Base-by-base conservation (phyloP, 768 basidiomycete species). In the Cyathus striatus region DNA sequence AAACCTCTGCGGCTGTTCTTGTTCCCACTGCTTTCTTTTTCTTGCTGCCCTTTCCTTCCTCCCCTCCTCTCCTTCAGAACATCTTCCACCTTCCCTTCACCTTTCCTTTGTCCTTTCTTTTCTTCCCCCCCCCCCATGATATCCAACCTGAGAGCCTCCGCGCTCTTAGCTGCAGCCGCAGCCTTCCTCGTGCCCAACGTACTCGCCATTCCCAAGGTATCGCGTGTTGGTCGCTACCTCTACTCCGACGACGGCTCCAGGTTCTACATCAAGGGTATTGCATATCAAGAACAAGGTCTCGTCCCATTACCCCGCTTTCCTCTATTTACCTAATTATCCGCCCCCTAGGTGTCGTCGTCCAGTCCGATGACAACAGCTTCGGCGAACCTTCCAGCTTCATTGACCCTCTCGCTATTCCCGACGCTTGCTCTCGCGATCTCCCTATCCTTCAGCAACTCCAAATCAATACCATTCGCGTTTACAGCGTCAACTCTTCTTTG, bases 241-340 rank as follows among this genome's bases (percentile, higher is more conserved):
- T 95, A 92, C 63, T 76, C 75, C 30, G 74, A 75, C 3, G 75
- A 79, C 39, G 89, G 90, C 3, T 81, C 58, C 27, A 67, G 93
- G 41, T 95, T 94, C 65, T 93, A 81, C 64, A 86, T 96, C 65
- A 90, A 89, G 62, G 90, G 89, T 41, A 65, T 91, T 43, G 86
- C 87, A 9, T 92, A 92, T 62, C 89, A 91, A 59, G 71, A 77
- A 47, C 87, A 91, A 65, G 90, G 92, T 80, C 44, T 44, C 47
- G 14, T 34, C 24, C 47, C 20, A 21, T 23, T 12, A 23, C 3
- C 30, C 23, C 21, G n/a, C 9, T 32, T 40, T 17, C 38, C 30
- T 25, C 13, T 26, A 20, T 43, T 23, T 30, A n/a, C n/a, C 46
- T 44, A 14, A 16, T 43, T 36, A 20, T 7, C n/a, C 9, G 12